Evolutionary conservation across 1,284 basidiomycete genomes (phyloP).

Genomic region (Leccinum pallidistipes): DNA sequence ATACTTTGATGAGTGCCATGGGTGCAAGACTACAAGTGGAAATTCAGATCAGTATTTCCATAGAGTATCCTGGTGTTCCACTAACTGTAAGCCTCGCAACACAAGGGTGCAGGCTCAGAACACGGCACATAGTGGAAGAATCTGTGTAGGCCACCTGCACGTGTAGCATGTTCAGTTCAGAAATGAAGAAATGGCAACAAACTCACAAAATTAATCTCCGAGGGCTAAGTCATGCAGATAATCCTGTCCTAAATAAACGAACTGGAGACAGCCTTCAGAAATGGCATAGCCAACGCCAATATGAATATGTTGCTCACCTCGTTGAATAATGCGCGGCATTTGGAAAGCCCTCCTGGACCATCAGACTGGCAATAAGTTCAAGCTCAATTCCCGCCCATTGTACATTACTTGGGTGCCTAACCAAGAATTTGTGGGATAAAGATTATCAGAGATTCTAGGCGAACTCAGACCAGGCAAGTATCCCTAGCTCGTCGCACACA

Average conservation of each 20-base stretch:
- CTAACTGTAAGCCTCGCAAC: slow-evolving; percentile 52
- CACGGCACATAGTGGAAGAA: slow-evolving; percentile 47
- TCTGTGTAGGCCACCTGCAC: slow-evolving; percentile 58
- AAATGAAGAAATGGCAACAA: not conserved
- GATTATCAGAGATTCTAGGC: slow-evolving; percentile 51
- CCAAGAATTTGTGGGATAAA: slow-evolving; percentile 47
- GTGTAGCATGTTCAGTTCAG: not conserved
- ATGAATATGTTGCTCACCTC: slow-evolving; percentile 38
- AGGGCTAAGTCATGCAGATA: slow-evolving; percentile 42
- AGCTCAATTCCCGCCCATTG: slow-evolving; percentile 49
- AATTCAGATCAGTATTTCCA: slow-evolving; percentile 41
- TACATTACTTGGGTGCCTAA: slow-evolving; percentile 32
- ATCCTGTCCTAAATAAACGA: slow-evolving; percentile 34
- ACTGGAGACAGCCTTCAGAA: not conserved
- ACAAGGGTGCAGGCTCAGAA: slow-evolving; percentile 35
- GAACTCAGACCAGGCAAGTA: slow-evolving; percentile 62
- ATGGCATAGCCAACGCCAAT: not conserved
- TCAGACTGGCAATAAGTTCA: no score
- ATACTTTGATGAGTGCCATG: no score
- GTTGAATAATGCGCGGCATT: slow-evolving; percentile 49
- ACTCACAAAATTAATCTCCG: slow-evolving; percentile 45
- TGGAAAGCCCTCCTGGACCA: slow-evolving; percentile 1
- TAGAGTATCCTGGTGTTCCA: slow-evolving; percentile 52
- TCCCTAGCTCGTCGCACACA: slow-evolving; percentile 61
- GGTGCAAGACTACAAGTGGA: not conserved